Conservation (phyloP, 306 rosid species). For the Prunus campanulata region DNA sequence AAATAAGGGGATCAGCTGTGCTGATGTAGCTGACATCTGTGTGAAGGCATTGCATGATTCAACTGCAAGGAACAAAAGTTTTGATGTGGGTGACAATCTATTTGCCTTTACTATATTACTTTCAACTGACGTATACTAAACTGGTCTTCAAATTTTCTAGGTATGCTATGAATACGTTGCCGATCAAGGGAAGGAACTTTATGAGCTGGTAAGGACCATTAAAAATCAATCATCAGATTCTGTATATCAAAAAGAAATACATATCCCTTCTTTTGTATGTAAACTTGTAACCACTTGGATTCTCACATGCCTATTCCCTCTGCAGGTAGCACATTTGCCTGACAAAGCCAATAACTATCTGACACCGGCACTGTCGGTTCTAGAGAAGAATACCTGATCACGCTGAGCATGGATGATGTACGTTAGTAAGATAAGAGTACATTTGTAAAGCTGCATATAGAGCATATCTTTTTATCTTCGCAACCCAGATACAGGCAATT, state of each 20-base stretch:
- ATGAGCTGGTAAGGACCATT: slow-evolving; percentile 74
- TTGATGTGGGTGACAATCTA: slow-evolving; percentile 62
- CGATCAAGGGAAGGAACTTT: slow-evolving; percentile 86
- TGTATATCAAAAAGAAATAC: neutral
- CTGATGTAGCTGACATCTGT: slow-evolving; percentile 97
- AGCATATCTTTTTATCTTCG: neutral
- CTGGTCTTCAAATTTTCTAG: slow-evolving; percentile 37
- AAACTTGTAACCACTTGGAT: neutral
- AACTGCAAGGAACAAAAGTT: slow-evolving; percentile 96
- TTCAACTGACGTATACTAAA: slow-evolving; percentile 22
- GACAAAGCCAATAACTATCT: slow-evolving; percentile 98
- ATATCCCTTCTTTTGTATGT: neutral
- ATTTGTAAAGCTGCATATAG: slow-evolving; percentile 18
- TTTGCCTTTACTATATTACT: slow-evolving; percentile 13
- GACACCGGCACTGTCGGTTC: slow-evolving; percentile 86
- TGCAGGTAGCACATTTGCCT: slow-evolving; percentile 95
- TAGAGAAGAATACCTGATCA: slow-evolving; percentile 88
- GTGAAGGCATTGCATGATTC: slow-evolving; percentile 95
- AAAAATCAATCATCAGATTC: neutral
- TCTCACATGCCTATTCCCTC: neutral
- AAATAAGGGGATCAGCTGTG: slow-evolving; percentile 90
- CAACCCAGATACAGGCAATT: neutral
- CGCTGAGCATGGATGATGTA: neutral
- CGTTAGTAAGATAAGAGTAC: neutral
- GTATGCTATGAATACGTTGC: slow-evolving; percentile 94